Conservation (phyloP, 2,329 filamentous ascomycete genomes). For the Phyllosticta citrichinensis region DNA sequence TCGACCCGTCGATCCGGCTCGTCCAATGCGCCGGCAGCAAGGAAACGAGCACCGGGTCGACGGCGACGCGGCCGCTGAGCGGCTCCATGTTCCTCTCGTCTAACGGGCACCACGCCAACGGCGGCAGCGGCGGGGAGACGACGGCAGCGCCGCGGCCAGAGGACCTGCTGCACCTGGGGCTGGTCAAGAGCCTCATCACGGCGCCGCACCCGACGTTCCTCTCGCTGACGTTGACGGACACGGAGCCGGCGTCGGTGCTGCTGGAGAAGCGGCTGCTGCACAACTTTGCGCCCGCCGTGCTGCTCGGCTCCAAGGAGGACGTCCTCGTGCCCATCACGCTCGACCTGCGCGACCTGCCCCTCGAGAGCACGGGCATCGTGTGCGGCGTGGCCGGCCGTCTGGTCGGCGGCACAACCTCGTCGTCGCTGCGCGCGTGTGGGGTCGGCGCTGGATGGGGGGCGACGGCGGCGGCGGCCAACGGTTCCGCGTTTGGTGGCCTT, state of each 20-base stretch:
- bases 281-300: constrained; percentile 47
- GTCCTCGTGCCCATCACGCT: constrained; percentile 78
- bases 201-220: constrained; percentile 54
- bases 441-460: constrained; percentile 26
- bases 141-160: constrained; percentile 25
- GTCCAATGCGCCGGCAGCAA: constrained; percentile 69
- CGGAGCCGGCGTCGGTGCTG: constrained; percentile 64
- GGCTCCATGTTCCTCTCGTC: constrained; percentile 6
- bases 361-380: constrained; percentile 88
- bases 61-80: constrained; percentile 11
- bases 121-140: constrained; percentile 3
- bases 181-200: constrained; percentile 39
- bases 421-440: constrained; percentile 15
- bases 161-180: constrained; percentile 36
- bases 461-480: constrained; percentile 19
- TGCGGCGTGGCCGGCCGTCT: constrained; percentile 83
- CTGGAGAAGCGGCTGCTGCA: constrained; percentile 58
- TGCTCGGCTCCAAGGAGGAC: constrained; percentile 66
- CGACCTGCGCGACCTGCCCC: constrained; percentile 67
- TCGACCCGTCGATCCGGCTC: constrained; percentile 59
- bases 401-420: constrained; percentile 53
- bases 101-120: constrained; percentile 10
- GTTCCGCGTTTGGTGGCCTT: background rate
- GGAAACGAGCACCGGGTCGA: constrained; percentile 24
- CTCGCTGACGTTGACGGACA: constrained; percentile 62